These are phyloP conservation scores for Sporothrix variecibatus DNA, from an alignment of 2,329 filamentous ascomycete genomes.

Conservation along the genomic window DNA sequence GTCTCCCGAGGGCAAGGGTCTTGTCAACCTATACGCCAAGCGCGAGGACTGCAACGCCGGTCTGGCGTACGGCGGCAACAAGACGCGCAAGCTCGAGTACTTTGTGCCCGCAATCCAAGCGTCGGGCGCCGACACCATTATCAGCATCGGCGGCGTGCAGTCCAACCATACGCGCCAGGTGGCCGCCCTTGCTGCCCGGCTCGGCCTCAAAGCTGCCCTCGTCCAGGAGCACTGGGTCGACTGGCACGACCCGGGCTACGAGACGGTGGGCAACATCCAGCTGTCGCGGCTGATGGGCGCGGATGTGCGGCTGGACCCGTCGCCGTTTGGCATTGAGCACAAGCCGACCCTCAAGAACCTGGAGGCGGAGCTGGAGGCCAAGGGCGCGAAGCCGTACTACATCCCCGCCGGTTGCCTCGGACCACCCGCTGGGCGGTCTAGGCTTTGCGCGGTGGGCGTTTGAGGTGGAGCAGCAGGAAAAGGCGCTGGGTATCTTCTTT, in stretches of 20 bases:
- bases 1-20: constrained; percentile 45
- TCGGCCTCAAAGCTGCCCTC: constrained; percentile 58
- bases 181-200: constrained; percentile 60
- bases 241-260: constrained; percentile 60
- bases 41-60: constrained; percentile 71
- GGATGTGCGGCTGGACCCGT: constrained; percentile 61
- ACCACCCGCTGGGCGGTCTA: constrained; percentile 69
- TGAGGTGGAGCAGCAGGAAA: constrained; percentile 66
- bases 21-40: constrained; percentile 67
- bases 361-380: constrained; percentile 35
- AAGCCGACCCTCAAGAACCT: constrained; percentile 64
- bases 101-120: constrained; percentile 63
- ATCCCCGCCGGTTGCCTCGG: constrained; percentile 71
- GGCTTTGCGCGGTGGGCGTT: constrained; percentile 73
- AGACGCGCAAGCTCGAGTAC: constrained; percentile 70
- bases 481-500: constrained; percentile 63
- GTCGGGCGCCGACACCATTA: constrained; percentile 60
- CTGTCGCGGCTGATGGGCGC: constrained; percentile 68
- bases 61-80: constrained; percentile 69
- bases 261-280: constrained; percentile 70
- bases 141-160: constrained; percentile 68
- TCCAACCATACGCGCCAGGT: constrained; percentile 71
- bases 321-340: constrained; percentile 68
- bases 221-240: constrained; percentile 72
- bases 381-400: constrained; percentile 62